These are phyloP conservation scores for Pichia cephalocereana DNA, from an alignment of 805 yeast genomes.

Conservation along the genomic window DNA sequence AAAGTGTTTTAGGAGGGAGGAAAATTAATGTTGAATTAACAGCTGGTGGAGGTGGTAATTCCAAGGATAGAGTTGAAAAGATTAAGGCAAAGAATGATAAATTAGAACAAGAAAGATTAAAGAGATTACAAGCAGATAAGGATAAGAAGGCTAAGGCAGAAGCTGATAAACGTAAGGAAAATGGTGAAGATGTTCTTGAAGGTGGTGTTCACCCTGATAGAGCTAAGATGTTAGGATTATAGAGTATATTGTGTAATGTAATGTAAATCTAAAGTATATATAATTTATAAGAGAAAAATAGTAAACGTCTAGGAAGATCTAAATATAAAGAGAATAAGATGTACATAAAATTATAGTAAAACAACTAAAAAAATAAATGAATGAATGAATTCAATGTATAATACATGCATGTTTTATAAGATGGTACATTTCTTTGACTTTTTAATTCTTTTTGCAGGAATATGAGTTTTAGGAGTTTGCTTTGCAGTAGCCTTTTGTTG, in stretches of 20 bases:
- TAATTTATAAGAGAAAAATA: neutral
- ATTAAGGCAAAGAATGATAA: slow-evolving; percentile 72
- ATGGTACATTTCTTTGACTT: slow-evolving; percentile 42
- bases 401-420: slow-evolving; percentile 20
- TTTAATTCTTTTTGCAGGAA: slow-evolving; percentile 21
- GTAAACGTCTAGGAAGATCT: too few species aligned
- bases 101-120: slow-evolving; percentile 59
- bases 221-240: slow-evolving; percentile 34
- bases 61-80: slow-evolving; percentile 56
- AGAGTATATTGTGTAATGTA: neutral
- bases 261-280: too few species aligned
- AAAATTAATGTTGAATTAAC: slow-evolving; percentile 93
- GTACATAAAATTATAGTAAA: too few species aligned
- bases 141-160: slow-evolving; percentile 31
- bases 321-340: too few species aligned
- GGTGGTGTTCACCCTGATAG: slow-evolving; percentile 58
- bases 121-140: slow-evolving; percentile 38
- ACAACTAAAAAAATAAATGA: neutral
- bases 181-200: slow-evolving; percentile 14
- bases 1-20: slow-evolving; percentile 55
- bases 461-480: slow-evolving; percentile 8
- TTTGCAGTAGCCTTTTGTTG: neutral
- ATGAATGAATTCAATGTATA: neutral
- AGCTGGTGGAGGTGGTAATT: slow-evolving; percentile 97
- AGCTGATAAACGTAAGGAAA: slow-evolving; percentile 13